Conservation (phyloP, 2,329 filamentous ascomycete species). For the Curvularia eragrostidis region DNA sequence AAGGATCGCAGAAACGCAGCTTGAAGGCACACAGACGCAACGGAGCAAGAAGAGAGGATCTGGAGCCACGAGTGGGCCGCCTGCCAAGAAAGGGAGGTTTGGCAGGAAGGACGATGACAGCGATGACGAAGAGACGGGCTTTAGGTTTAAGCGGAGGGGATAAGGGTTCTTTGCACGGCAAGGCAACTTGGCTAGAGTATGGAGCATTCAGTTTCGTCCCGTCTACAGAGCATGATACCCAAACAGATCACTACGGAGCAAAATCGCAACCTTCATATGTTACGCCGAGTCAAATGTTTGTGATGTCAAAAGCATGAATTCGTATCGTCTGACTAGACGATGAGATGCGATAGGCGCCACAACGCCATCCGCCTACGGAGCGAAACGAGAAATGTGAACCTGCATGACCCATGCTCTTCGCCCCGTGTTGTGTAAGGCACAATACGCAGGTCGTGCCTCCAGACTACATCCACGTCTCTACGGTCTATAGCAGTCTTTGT, state of each 20-base stretch:
- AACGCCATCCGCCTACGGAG: slow-evolving; percentile 8
- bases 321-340: slow-evolving; percentile 8
- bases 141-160: slow-evolving; percentile 57
- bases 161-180: neutral
- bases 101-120: slow-evolving; percentile 55
- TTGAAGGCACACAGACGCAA: slow-evolving; percentile 39
- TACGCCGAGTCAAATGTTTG: neutral
- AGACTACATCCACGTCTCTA: neutral
- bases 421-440: neutral
- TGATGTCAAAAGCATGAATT: slow-evolving; percentile 9
- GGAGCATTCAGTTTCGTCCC: neutral
- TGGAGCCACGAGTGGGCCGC: slow-evolving; percentile 30
- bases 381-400: slow-evolving; percentile 3
- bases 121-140: slow-evolving; percentile 64
- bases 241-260: neutral
- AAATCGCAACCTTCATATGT: neutral
- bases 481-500: neutral
- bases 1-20: slow-evolving; percentile 39
- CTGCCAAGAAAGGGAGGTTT: slow-evolving; percentile 38
- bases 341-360: slow-evolving; percentile 10
- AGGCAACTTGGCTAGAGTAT: neutral
- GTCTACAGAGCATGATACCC: slow-evolving; percentile 13
- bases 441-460: neutral
- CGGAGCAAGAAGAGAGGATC: slow-evolving; percentile 41
- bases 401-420: neutral